Percentiles rank a stretch among this genome's conserved stretches.
Evolutionary conservation across 805 yeast species (phyloP).

Genomic region (Tetrapisispora nanseiensis): DNA sequence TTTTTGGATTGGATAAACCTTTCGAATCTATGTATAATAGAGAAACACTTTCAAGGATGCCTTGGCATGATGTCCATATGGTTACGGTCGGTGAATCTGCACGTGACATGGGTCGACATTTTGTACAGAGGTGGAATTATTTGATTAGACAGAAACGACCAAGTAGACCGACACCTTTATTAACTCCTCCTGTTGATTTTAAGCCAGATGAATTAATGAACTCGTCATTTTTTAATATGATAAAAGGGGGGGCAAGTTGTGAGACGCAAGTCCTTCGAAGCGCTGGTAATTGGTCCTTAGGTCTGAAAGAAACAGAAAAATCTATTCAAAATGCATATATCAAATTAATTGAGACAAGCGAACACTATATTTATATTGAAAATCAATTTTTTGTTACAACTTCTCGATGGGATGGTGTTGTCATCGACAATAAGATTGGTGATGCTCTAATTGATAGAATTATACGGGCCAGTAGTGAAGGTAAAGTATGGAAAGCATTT

Average conservation of each 20-base stretch:
- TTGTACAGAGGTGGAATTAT: constrained; percentile 96
- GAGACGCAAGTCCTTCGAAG: constrained; percentile 87
- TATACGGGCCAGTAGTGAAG: constrained; percentile 71
- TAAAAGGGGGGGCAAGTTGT: constrained; percentile 67
- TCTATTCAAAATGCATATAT: constrained; percentile 90
- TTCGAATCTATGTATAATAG: constrained; percentile 90
- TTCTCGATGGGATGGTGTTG: constrained; percentile 75
- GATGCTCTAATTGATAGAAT: constrained; percentile 97
- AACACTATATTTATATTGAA: constrained; percentile 88
- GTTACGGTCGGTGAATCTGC: constrained; percentile 91
- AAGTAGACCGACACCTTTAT: constrained; percentile 81
- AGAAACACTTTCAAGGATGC: constrained; percentile 79
- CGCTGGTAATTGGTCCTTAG: constrained; percentile 88
- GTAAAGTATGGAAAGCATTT: constrained; percentile 78
- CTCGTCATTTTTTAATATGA: constrained; percentile 32
- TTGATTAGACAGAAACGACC: constrained; percentile 88
- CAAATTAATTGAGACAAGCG: constrained; percentile 81
- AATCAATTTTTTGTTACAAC: constrained; percentile 92
- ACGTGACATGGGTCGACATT: constrained; percentile 84
- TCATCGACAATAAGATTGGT: constrained; percentile 75
- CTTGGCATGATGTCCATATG: constrained; percentile 99
- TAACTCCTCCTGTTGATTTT: constrained; percentile 87
- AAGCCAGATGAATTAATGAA: constrained; percentile 58
- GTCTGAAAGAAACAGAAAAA: constrained; percentile 72
- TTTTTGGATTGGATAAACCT: constrained; percentile 70